Conservation (phyloP, 2,329 filamentous ascomycete genomes). For the Penicillium expansum region DNA sequence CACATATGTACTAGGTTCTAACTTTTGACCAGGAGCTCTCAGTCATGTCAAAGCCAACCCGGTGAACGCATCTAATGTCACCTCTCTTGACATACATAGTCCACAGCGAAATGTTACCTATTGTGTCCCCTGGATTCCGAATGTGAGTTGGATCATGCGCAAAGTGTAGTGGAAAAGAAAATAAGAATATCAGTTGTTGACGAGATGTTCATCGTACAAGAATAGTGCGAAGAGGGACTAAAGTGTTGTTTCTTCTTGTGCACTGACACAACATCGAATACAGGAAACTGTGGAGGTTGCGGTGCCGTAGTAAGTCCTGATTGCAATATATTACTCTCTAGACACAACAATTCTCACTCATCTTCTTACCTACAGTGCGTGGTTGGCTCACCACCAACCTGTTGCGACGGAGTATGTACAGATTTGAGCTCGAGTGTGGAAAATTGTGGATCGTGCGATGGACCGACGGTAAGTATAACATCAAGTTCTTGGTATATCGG, state of each 20-base stretch:
- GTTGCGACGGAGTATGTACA: constrained; percentile 1
- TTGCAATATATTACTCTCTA: neutral
- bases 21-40: neutral
- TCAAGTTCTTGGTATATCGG: neutral
- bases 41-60: neutral
- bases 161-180: neutral
- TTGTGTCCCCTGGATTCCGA: constrained; percentile 1
- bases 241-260: constrained; percentile 4
- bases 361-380: neutral
- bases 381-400: neutral
- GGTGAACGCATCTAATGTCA: neutral
- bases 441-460: constrained; percentile 1
- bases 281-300: neutral
- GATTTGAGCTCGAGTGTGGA: neutral
- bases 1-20: neutral
- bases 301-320: neutral
- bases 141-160: neutral
- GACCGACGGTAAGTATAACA: neutral
- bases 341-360: neutral
- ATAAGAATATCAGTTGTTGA: neutral
- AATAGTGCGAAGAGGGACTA: neutral
- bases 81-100: neutral
- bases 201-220: too few species aligned
- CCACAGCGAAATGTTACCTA: neutral
- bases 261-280: neutral